Conservation (phyloP, 345 rosid species). For the Lumnitzera racemosa region DNA sequence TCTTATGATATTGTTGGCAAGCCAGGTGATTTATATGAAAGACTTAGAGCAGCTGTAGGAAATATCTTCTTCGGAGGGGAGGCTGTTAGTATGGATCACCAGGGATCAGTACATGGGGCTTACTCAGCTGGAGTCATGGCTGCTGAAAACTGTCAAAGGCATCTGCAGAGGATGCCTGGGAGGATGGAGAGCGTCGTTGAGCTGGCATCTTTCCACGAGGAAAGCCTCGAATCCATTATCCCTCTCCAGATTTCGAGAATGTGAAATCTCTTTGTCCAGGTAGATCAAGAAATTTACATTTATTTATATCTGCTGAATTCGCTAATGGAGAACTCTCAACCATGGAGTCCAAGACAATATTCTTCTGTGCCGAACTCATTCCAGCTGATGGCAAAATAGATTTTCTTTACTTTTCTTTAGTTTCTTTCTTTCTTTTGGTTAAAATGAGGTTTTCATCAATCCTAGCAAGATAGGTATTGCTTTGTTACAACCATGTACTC, state of each 20-base stretch:
- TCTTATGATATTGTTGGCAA: constrained; percentile 74
- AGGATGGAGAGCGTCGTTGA: constrained; percentile 32
- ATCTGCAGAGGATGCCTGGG: constrained; percentile 39
- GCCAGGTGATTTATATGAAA: constrained; percentile 54
- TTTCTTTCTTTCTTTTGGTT: no score
- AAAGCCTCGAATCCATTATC: constrained; percentile 38
- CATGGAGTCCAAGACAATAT: no score
- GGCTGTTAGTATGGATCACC: constrained; percentile 74
- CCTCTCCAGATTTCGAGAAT: constrained; percentile 86
- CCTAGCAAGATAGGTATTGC: no score
- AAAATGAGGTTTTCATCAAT: no score
- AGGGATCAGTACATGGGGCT: constrained; percentile 89
- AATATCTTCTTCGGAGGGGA: constrained; percentile 86
- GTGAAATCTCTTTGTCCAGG: constrained; percentile 20
- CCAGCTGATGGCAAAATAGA: no score
- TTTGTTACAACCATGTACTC: no score
- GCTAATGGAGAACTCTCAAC: no score
- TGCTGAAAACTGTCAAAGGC: constrained; percentile 56
- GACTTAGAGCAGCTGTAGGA: constrained; percentile 57
- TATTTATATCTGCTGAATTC: no score
- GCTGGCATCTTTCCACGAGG: constrained; percentile 32
- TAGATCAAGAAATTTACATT: no score
- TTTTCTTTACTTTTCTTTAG: no score
- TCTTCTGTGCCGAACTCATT: no score
- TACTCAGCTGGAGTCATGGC: constrained; percentile 68